Base-by-base conservation (phyloP, 306 rosid genomes). In the Glycine latifolia region DNA sequence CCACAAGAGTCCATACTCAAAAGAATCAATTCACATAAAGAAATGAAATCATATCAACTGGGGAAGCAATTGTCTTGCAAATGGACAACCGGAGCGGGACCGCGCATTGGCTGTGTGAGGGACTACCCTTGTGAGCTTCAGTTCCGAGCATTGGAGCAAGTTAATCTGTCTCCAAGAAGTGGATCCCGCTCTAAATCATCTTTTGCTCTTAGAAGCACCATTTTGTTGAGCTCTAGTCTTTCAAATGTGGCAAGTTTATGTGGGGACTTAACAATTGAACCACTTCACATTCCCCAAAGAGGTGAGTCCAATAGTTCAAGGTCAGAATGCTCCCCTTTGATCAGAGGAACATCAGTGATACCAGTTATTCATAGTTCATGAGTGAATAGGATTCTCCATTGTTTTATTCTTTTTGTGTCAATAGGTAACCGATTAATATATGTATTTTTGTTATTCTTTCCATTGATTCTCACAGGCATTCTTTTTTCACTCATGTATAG, bases 11-110 rank as follows among this genome's bases (percentile, higher is more conserved):
- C 94, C 0, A 92, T 96, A 74, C 92, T 89, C 6, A 85, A 87
- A 60, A 88, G 97, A 88, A 92, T 96, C 8, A 89, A 87, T 83
- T 96, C 99, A 5, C 97, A 79, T 54, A 96, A 90, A 79, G 97
- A 79, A 83, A 84, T 81, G 86, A 87, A 87, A 73, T 93, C 99
- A 54, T 96, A 86, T 68, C 99, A 96, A 76, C 63, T 96, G 12
- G 99, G 98, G 75, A 94, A 91, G 71, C 98, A 96, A 66, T 79
- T 96, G 75, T 96, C 99, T 2, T 94, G 90, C 90, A 96, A 90
- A 83, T 96, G 99, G 99, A 96, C 99, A 49, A 94, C 99, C 0
- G 99, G 99, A 60, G 99, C 97, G 0, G 99, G 99, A 16, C 99
- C 99, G 0, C 92, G 99, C 67, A 96, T 96, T 11, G 91, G 99